Evolutionary conservation across 352 stramenopile species (phyloP), one percentile per base, ranked within the genome.

Genomic region (Plasmopara viticola): DNA sequence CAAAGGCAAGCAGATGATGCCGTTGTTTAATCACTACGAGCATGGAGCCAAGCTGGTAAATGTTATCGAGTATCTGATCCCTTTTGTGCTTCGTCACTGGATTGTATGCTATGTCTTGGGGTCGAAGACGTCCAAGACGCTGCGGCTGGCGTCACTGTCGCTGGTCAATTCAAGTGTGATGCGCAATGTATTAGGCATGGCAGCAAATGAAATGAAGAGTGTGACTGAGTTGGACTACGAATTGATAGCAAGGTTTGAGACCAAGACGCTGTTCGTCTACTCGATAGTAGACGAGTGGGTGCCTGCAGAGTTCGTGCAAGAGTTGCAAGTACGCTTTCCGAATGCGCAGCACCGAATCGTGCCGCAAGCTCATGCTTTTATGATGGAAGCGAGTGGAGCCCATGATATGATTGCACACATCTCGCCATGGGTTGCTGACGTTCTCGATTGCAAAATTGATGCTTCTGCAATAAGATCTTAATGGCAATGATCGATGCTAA

Each of bases 201-300:
- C 79, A 44, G 58, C 71, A 10, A 66, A 86, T 34, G 76, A 90
- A 51, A 81, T 87, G 72, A 46, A 72, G 31, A 48, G 79, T 3
- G 73, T 87, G 1, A 45, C 58, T 2, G 74, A 75, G 0, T 20
- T 87, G 34, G 72, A 87, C 51, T 31, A 68, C 5, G 47, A 60
- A n/a, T 46, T 79, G 8, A 37, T 90, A 5, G 18, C 18, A 5
- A 40, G 52, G 5, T 68, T 84, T 41, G 64, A 84, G 40, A 48
- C 72, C 35, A 86, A 86, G 48, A 72, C 59, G 9, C 45, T 86
- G 25, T 82, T 90, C 44, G 72, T 90, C 29, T 90, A 84, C 57
- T 86, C 79, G 44, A 65, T 72, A 7, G 52, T 78, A 15, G 76
- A 90, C 52, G 70, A 77, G 34, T 90, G 79, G 79, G 74, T 86